These are phyloP conservation scores for Ophiostoma montium DNA, from an alignment of 2,329 filamentous ascomycete genomes.

Conservation along the genomic window DNA sequence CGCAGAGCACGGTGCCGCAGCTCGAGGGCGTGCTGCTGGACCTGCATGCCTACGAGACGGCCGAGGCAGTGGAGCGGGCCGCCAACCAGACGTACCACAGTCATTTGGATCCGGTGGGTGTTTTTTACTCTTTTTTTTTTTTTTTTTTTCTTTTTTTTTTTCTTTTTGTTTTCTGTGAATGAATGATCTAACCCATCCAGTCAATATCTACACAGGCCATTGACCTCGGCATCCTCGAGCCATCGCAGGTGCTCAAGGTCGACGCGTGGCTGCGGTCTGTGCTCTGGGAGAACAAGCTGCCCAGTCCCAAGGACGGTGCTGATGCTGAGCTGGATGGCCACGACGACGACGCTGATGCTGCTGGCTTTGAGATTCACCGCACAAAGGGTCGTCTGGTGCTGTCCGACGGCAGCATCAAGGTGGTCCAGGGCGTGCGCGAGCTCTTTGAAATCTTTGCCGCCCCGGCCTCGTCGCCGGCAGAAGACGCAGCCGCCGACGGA, in stretches of 20 bases:
- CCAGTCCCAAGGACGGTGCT: constrained; percentile 18
- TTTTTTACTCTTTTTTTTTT: background rate
- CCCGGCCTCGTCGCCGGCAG: constrained; percentile 18
- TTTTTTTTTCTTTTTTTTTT: too few species aligned
- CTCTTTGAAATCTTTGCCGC: constrained; percentile 81
- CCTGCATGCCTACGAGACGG: constrained; percentile 80
- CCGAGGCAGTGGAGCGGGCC: constrained; percentile 56
- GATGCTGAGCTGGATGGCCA: background rate
- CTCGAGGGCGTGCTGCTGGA: constrained; percentile 81
- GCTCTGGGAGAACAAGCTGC: constrained; percentile 65
- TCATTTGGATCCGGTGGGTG: constrained; percentile 64
- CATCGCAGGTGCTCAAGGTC: constrained; percentile 44
- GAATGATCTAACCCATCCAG: constrained; percentile 25
- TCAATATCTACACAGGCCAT: constrained; percentile 76
- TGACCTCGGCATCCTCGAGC: constrained; percentile 43
- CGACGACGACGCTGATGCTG: constrained; percentile 13
- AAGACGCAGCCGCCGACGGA: constrained; percentile 14
- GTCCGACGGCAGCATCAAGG: constrained; percentile 48
- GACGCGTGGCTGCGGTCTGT: constrained; percentile 73
- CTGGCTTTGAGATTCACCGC: constrained; percentile 66
- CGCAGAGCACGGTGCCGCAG: constrained; percentile 63
- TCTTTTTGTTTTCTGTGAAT: background rate
- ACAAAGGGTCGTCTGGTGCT: constrained; percentile 68
- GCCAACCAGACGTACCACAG: constrained; percentile 58
- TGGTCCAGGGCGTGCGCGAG: constrained; percentile 85